Conservation (phyloP, 2,329 filamentous ascomycete species). For the Pseudocercospora fijiensis region DNA sequence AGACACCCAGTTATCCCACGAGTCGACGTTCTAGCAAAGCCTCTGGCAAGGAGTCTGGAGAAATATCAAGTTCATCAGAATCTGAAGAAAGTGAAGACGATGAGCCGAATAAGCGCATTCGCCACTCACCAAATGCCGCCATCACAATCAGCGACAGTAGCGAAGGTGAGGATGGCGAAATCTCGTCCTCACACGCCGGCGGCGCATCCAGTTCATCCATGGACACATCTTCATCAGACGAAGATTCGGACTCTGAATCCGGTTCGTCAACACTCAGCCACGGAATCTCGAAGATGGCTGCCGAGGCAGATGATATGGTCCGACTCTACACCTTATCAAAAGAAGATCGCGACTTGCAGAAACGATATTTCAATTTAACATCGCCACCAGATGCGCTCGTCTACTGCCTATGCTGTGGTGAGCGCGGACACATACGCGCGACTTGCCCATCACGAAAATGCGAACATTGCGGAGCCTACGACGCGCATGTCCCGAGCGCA, state of each 20-base stretch:
- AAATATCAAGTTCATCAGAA: slow-evolving; percentile 13
- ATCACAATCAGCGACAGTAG: background rate
- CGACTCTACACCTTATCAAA: slow-evolving; percentile 4
- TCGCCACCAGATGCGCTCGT: slow-evolving; percentile 1
- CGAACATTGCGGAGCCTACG: slow-evolving; percentile 16
- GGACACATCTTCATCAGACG: slow-evolving; percentile 3
- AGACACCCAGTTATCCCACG: background rate
- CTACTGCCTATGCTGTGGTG: slow-evolving; percentile 21
- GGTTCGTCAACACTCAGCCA: background rate
- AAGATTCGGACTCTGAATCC: background rate
- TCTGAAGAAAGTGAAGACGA: slow-evolving; percentile 9
- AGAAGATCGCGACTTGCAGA: slow-evolving; percentile 6
- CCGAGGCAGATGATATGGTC: slow-evolving; percentile 1
- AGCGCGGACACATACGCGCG: slow-evolving; percentile 15
- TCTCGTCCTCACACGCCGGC: slow-evolving; percentile 2
- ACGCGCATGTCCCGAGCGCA: slow-evolving; percentile 15
- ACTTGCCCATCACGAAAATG: slow-evolving; percentile 14
- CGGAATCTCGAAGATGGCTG: slow-evolving; percentile 4
- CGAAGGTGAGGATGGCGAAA: slow-evolving; percentile 4
- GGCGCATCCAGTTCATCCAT: background rate
- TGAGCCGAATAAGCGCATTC: background rate
- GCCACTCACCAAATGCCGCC: background rate
- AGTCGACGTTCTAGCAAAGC: slow-evolving; percentile 17
- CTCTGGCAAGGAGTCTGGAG: slow-evolving; percentile 18
- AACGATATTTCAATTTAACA: slow-evolving; percentile 15